phyloP scores from a whole-genome alignment of 2,329 filamentous ascomycete species.

The Curvularia verruculosa region DNA sequence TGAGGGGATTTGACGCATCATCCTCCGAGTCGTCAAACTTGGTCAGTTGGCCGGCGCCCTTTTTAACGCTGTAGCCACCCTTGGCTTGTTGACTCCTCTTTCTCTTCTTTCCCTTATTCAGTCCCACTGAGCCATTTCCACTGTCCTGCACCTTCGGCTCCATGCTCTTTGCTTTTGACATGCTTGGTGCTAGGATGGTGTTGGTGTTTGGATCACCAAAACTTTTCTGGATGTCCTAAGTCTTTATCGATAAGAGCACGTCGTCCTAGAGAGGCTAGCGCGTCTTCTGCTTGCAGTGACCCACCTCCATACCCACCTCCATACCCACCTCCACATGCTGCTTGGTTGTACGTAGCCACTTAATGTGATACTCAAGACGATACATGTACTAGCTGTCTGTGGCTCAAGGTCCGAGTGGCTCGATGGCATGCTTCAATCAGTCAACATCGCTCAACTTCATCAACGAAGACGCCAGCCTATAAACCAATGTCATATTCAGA shows the following conservation, averaged over 20 bases:
- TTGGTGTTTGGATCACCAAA: slow-evolving; percentile 8
- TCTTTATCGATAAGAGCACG: slow-evolving; percentile 35
- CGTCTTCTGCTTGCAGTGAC: neutral
- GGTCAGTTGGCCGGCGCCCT: slow-evolving; percentile 25
- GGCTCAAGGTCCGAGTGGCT: slow-evolving; percentile 21
- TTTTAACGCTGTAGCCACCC: slow-evolving; percentile 11
- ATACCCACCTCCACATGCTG: too few relatives aligned
- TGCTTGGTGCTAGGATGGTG: slow-evolving; percentile 9
- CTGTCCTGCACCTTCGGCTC: neutral
- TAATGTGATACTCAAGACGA: neutral
- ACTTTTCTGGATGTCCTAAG: slow-evolving; percentile 26
- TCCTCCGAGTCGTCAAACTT: slow-evolving; percentile 23
- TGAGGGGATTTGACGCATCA: slow-evolving; percentile 4
- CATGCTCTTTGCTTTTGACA: slow-evolving; percentile 25
- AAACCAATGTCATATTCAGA: slow-evolving; percentile 15
- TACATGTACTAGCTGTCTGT: neutral
- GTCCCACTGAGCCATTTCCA: neutral
- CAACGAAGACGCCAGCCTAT: slow-evolving; percentile 35
- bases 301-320: slow-evolving; percentile 8
- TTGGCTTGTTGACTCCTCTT: slow-evolving; percentile 32
- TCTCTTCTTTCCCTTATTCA: slow-evolving; percentile 41
- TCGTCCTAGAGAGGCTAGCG: slow-evolving; percentile 5
- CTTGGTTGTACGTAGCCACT: neutral
- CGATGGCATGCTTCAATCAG: slow-evolving; percentile 16
- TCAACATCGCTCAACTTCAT: slow-evolving; percentile 32